Percentiles rank a stretch among this genome's conserved stretches.
Evolutionary conservation across 2,329 filamentous ascomycete genomes (phyloP).

Genomic region (Claviceps pazoutovae): DNA sequence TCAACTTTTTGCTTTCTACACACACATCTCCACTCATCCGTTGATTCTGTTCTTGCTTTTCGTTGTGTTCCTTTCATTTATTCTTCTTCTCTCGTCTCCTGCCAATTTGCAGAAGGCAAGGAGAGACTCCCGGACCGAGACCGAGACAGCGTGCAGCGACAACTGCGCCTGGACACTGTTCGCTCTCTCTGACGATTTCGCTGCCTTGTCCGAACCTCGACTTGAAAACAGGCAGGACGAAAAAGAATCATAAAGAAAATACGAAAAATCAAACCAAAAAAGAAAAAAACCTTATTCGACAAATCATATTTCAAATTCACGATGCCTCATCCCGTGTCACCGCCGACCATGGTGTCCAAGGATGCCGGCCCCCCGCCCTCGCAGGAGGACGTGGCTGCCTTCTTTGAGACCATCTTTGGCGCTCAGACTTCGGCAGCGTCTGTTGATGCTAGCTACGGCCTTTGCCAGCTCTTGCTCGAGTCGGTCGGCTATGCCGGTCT

Average conservation of each 20-base stretch:
- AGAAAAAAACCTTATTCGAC: background rate
- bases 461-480: slow-evolving; percentile 45
- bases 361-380: slow-evolving; percentile 43
- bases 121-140: background rate
- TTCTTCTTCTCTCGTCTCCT: background rate
- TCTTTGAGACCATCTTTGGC: slow-evolving; percentile 55
- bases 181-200: background rate
- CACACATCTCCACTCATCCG: background rate
- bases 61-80: background rate
- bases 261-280: background rate
- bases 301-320: slow-evolving; percentile 5
- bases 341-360: slow-evolving; percentile 34
- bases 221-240: background rate
- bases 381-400: slow-evolving; percentile 48
- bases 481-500: slow-evolving; percentile 40
- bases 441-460: slow-evolving; percentile 47
- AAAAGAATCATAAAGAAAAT: background rate
- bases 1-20: background rate
- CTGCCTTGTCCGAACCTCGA: background rate
- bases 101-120: background rate
- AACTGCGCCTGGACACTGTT: background rate
- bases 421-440: slow-evolving; percentile 55
- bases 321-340: slow-evolving; percentile 37
- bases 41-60: background rate
- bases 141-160: background rate